Evolutionary conservation across 2,329 filamentous ascomycete genomes (phyloP).

Genomic region (Alternaria metachromatica): DNA sequence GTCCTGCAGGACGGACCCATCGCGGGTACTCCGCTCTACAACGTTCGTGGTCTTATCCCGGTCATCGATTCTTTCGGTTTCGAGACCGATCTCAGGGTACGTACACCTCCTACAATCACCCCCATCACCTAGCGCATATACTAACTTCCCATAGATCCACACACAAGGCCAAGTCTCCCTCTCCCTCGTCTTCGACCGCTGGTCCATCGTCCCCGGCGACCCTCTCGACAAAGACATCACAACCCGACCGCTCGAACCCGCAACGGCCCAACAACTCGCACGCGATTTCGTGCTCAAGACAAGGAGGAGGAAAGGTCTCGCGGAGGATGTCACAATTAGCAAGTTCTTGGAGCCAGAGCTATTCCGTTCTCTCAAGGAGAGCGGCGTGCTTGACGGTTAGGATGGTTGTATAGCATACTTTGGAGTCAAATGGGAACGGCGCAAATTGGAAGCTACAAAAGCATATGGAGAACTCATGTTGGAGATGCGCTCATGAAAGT

Average conservation of each 20-base stretch:
- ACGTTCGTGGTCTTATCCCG: slow-evolving; percentile 87
- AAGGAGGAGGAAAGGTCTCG: slow-evolving; percentile 86
- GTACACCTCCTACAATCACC: slow-evolving; percentile 21
- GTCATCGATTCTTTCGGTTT: slow-evolving; percentile 98
- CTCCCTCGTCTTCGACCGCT: slow-evolving; percentile 91
- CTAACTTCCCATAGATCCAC: slow-evolving; percentile 66
- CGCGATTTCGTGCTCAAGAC: slow-evolving; percentile 98
- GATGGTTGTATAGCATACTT: slow-evolving; percentile 16
- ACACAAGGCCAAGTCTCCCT: slow-evolving; percentile 92
- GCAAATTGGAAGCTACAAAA: slow-evolving; percentile 1
- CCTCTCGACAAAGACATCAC: slow-evolving; percentile 88
- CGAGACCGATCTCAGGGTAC: slow-evolving; percentile 83
- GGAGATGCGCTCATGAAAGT: neutral
- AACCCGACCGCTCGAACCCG: slow-evolving; percentile 83
- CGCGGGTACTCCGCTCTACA: slow-evolving; percentile 91
- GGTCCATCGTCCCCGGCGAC: slow-evolving; percentile 95
- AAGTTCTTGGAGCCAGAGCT: slow-evolving; percentile 97
- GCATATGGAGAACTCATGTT: neutral
- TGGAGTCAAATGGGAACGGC: slow-evolving; percentile 15
- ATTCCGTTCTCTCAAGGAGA: slow-evolving; percentile 86
- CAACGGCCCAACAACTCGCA: slow-evolving; percentile 85
- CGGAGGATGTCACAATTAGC: slow-evolving; percentile 93
- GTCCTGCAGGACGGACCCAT: slow-evolving; percentile 94
- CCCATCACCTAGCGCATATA: neutral
- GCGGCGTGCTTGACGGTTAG: slow-evolving; percentile 76